A percentile compares a stretch with the other conserved stretches of the same genome.
Conservation (phyloP, 2,329 filamentous ascomycete species). For the Corniculantispora saksenae region DNA sequence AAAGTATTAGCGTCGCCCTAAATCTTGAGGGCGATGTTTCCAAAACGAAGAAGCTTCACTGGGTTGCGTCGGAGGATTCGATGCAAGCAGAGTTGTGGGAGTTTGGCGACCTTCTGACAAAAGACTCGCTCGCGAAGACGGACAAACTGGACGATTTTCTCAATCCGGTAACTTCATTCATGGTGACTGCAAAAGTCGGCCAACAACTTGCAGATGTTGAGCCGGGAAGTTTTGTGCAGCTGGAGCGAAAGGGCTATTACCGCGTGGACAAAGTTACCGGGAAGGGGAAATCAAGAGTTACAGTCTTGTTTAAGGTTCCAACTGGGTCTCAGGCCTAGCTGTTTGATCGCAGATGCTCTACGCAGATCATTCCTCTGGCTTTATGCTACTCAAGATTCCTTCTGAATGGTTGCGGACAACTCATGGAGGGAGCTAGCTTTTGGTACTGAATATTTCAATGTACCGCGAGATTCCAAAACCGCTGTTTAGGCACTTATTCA, state of each 20-base stretch:
- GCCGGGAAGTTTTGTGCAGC: background rate
- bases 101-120: background rate
- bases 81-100: background rate
- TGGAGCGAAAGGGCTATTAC: background rate
- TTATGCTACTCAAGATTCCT: too few species aligned
- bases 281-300: background rate
- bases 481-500: too few species aligned
- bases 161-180: background rate
- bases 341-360: too few species aligned
- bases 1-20: conserved; percentile 81
- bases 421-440: too few species aligned
- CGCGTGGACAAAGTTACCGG: background rate
- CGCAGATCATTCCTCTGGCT: too few species aligned
- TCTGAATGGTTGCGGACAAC: too few species aligned
- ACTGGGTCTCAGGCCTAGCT: background rate
- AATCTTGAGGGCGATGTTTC: conserved; percentile 83
- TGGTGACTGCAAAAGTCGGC: background rate
- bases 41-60: conserved; percentile 62
- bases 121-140: background rate
- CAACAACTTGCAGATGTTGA: background rate
- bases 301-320: background rate
- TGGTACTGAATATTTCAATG: too few species aligned
- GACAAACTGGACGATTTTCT: background rate
- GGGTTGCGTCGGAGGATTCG: background rate
- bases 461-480: too few species aligned